Conservation (phyloP, 192 early-diverging fungal species). For the Cetraspora pellucida region DNA sequence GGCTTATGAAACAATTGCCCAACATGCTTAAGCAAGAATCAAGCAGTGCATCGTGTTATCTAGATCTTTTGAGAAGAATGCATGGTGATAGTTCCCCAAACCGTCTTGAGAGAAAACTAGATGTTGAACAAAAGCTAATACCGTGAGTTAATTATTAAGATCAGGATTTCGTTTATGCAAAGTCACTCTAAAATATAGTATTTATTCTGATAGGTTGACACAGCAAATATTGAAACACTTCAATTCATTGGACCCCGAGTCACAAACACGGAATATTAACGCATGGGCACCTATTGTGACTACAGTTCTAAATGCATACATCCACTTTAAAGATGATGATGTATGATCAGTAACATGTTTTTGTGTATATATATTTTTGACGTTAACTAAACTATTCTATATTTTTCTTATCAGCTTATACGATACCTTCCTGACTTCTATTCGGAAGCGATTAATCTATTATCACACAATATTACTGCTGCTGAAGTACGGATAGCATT, state of each 20-base stretch:
- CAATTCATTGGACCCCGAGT: slow-evolving; percentile 68
- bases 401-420: slow-evolving; percentile 50
- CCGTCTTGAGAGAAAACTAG: slow-evolving; percentile 41
- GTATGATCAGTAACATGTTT: slow-evolving; percentile 37
- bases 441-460: slow-evolving; percentile 60
- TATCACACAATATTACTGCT: slow-evolving; percentile 62
- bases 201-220: not conserved
- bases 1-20: slow-evolving; percentile 88
- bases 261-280: slow-evolving; percentile 68
- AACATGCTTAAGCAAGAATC: slow-evolving; percentile 93
- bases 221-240: slow-evolving; percentile 60
- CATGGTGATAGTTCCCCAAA: slow-evolving; percentile 52
- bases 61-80: slow-evolving; percentile 69
- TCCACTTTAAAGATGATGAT: slow-evolving; percentile 67
- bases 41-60: slow-evolving; percentile 65
- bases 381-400: not conserved
- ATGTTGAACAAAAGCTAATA: slow-evolving; percentile 47
- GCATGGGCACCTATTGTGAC: slow-evolving; percentile 80
- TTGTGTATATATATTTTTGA: slow-evolving; percentile 5
- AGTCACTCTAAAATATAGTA: not conserved
- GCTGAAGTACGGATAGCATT: slow-evolving; percentile 60
- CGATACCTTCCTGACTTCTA: slow-evolving; percentile 65
- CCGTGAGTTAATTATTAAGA: slow-evolving; percentile 38
- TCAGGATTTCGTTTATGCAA: not conserved
- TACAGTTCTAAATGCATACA: slow-evolving; percentile 66